Conservation (phyloP, 2,329 filamentous ascomycete species). For the Alternaria arborescens region DNA sequence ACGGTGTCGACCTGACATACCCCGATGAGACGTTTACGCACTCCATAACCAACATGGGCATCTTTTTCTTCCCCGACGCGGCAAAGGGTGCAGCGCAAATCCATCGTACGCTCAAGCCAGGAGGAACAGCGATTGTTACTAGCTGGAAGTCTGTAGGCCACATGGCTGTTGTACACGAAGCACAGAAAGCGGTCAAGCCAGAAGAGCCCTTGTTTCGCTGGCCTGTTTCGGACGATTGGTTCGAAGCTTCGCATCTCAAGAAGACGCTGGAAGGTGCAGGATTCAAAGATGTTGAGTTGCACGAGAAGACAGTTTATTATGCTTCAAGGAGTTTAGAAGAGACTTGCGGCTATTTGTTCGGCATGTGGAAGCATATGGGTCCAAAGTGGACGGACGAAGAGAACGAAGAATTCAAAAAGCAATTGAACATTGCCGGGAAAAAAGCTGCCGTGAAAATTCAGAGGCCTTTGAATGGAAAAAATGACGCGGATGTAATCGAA, state of each 20-base stretch:
- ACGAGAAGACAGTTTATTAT: constrained; percentile 16
- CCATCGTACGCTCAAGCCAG: constrained; percentile 48
- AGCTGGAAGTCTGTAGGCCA: constrained; percentile 22
- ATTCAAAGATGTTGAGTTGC: constrained; percentile 14
- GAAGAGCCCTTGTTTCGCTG: constrained; percentile 14
- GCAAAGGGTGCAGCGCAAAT: constrained; percentile 40
- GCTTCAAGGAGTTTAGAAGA: constrained; percentile 14
- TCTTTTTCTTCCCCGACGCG: constrained; percentile 46
- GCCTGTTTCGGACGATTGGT: constrained; percentile 26
- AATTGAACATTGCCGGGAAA: constrained; percentile 3
- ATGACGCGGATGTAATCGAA: constrained; percentile 8
- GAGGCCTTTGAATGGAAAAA: constrained; percentile 9
- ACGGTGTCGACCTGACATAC: constrained; percentile 23
- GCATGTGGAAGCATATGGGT: constrained; percentile 11
- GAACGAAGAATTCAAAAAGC: constrained; percentile 9
- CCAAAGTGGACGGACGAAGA: constrained; percentile 15
- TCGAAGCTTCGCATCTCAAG: constrained; percentile 9
- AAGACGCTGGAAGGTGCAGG: constrained; percentile 12
- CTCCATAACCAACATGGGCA: constrained; percentile 51
- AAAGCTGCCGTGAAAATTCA: neutral
- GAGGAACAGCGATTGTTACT: constrained; percentile 47
- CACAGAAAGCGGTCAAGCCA: constrained; percentile 15
- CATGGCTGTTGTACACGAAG: constrained; percentile 8
- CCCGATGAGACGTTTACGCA: constrained; percentile 47
- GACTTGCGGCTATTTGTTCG: constrained; percentile 7